Evolutionary conservation across 495 filamentous ascomycete species (phyloP), one percentile per base, ranked within the genome.

Genomic region (Talaromyces borbonicus): DNA sequence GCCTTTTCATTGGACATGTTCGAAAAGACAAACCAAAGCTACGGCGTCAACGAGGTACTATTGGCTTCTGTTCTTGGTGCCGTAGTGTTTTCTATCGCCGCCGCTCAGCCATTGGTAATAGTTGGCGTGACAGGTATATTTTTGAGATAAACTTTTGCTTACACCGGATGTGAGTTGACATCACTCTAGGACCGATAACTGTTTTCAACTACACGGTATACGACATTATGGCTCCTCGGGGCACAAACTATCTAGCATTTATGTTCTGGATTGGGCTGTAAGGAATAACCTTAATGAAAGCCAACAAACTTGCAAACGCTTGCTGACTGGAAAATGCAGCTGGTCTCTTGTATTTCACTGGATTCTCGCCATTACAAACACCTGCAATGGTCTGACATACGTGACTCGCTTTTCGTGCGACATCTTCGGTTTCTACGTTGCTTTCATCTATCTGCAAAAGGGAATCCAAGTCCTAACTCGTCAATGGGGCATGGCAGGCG

Each of bases 191-290:
- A 27, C 85, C 85, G 11, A 90, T 90, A 49, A 87, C 85, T 12
- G 84, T 90, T 15, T 90, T 90, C 52, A 90, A 88, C 55, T 89
- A 88, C 49, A 92, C 86, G 1, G 84, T 90, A 5, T 90, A 85
- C 61, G 80, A 88, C 59, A 90, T 92, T 49, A 81, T 92, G 52
- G 56, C 63, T 1, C 79, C 82, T 6, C 58, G 77, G 1, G 85
- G 82, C 1, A 79, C 74, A 0, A 81, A 84, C 47, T 90, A 86
- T 57, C 73, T 89, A 40, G 75, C 79, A 9, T 92, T 92, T 50
- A 89, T 92, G 85, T 80, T 78, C 53, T 88, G 85, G 83, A 82
- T 90, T 55, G 84, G 85, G 32, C 67, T 92, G 69, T 80, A 57
- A 61, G 78, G 15, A 16, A n/a, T 24, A 15, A 1, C 15, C 1